Percentiles rank a stretch among this genome's conserved stretches.
Conservation (phyloP, 129 eudicot species). For the Dittrichia graveolens region DNA sequence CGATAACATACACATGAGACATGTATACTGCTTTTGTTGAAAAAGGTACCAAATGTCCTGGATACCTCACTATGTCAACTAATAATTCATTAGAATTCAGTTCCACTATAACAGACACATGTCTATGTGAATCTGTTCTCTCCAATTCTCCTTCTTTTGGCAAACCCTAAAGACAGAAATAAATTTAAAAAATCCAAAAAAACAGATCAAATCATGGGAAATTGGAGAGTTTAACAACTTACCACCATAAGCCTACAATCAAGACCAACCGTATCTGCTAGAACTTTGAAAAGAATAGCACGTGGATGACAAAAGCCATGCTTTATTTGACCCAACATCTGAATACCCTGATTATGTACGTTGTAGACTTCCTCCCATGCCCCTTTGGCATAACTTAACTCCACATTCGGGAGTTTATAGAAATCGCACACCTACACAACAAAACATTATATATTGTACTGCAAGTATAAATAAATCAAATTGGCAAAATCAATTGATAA, state of each 20-base stretch:
- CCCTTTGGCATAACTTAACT: constrained; percentile 48
- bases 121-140: constrained; percentile 60
- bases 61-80: constrained; percentile 92
- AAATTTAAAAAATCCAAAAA: constrained; percentile 4
- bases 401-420: constrained; percentile 55
- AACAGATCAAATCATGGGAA: background rate
- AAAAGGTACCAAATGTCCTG: constrained; percentile 86
- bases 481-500: background rate
- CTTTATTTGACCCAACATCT: constrained; percentile 76
- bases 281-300: constrained; percentile 81
- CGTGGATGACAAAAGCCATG: constrained; percentile 77
- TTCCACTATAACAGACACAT: constrained; percentile 63
- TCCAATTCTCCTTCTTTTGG: constrained; percentile 66
- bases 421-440: constrained; percentile 59
- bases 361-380: constrained; percentile 62
- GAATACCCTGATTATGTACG: constrained; percentile 65
- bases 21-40: constrained; percentile 75
- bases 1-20: constrained; percentile 86
- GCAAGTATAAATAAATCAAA: background rate
- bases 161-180: constrained; percentile 50
- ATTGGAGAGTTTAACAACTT: constrained; percentile 20
- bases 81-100: constrained; percentile 64
- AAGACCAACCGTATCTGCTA: constrained; percentile 69
- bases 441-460: constrained; percentile 19
- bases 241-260: constrained; percentile 73